Evolutionary conservation across 2,329 filamentous ascomycete genomes (phyloP).

Genomic region (Pseudocercospora fijiensis): DNA sequence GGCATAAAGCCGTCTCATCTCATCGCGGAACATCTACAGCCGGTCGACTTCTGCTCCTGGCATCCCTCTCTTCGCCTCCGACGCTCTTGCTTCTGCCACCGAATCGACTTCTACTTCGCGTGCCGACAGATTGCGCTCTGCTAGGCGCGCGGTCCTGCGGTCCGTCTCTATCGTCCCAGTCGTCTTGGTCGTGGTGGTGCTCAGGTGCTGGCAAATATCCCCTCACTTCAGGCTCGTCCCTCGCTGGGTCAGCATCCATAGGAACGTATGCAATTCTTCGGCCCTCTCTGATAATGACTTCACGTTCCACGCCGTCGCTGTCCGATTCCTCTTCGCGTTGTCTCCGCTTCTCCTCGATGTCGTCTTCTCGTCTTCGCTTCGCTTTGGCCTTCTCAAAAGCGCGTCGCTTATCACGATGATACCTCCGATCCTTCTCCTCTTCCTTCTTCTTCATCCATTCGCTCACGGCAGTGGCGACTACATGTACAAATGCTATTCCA

Average conservation of each 20-base stretch:
- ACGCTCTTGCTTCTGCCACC: constrained; percentile 16
- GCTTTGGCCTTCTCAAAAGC: constrained; percentile 22
- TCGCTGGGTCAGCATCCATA: constrained; percentile 4
- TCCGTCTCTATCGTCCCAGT: constrained; percentile 11
- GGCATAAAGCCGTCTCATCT: not conserved
- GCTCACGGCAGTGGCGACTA: constrained; percentile 14
- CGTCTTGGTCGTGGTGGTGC: constrained; percentile 10
- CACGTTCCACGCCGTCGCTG: constrained; percentile 12
- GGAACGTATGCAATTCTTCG: constrained; percentile 14
- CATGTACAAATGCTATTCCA: constrained; percentile 14
- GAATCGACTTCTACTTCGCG: constrained; percentile 15
- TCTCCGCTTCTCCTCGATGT: constrained; percentile 14
- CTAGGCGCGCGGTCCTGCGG: not conserved
- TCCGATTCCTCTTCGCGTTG: constrained; percentile 34
- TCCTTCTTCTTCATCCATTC: constrained; percentile 16
- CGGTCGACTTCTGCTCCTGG: constrained; percentile 17
- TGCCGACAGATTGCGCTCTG: constrained; percentile 12
- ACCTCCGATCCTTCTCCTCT: constrained; percentile 9
- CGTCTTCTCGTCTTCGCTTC: constrained; percentile 17
- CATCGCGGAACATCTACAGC: constrained; percentile 8
- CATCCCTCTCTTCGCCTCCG: constrained; percentile 3
- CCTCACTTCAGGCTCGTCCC: constrained; percentile 11
- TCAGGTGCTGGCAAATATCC: constrained; percentile 10
- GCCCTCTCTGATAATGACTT: constrained; percentile 16
- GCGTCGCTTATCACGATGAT: constrained; percentile 15